Evolutionary conservation across 1,284 basidiomycete species (phyloP).

Genomic region (Cryptococcus hybrid): DNA sequence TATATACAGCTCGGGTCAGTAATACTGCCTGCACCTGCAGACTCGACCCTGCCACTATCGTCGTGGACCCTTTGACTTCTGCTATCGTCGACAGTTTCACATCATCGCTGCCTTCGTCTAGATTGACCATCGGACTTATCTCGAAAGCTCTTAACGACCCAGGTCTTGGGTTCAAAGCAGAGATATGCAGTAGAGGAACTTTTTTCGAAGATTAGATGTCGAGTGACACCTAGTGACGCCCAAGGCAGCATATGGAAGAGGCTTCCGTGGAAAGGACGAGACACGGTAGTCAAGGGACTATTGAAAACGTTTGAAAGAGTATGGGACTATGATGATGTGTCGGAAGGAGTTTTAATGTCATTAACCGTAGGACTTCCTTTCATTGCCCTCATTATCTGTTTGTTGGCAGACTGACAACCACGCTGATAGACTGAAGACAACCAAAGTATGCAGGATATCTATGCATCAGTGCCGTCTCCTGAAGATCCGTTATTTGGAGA

Average conservation of each 20-base stretch:
- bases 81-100: slow-evolving; percentile 2
- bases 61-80: slow-evolving; percentile 6
- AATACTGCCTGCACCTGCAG: neutral
- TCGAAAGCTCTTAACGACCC: slow-evolving; percentile 6
- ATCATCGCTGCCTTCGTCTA: neutral
- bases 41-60: neutral
- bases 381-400: neutral
- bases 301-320: neutral
- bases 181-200: neutral
- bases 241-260: slow-evolving; percentile 13
- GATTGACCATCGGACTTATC: neutral
- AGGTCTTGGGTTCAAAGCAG: slow-evolving; percentile 10
- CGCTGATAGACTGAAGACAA: slow-evolving; percentile 14
- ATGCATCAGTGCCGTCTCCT: slow-evolving; percentile 31
- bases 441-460: slow-evolving; percentile 30
- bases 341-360: slow-evolving; percentile 3
- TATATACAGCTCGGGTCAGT: slow-evolving; percentile 10
- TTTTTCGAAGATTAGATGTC: slow-evolving; percentile 7
- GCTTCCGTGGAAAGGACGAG: slow-evolving; percentile 1
- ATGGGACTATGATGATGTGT: slow-evolving; percentile 5
- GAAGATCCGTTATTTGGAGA: slow-evolving; percentile 16
- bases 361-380: slow-evolving; percentile 6
- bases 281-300: slow-evolving; percentile 5
- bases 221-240: slow-evolving; percentile 10
- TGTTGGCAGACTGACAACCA: neutral